Conservation (phyloP, 805 yeast genomes). For the Debaryomyces maramus region DNA sequence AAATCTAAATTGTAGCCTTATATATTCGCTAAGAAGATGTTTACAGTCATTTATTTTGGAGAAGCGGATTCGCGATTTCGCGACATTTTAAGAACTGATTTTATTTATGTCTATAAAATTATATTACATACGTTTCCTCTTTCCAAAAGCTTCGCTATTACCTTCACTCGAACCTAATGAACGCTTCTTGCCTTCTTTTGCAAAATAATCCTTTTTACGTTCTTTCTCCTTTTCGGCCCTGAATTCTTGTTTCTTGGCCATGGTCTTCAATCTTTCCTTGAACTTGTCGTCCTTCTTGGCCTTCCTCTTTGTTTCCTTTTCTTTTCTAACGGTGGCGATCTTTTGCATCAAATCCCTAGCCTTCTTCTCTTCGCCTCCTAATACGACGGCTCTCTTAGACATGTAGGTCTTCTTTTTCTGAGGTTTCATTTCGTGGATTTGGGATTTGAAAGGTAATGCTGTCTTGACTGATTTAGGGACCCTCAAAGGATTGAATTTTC, state of each 20-base stretch:
- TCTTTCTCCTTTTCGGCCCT: slow-evolving; percentile 76
- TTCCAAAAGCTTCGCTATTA: slow-evolving; percentile 34
- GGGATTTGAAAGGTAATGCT: slow-evolving; percentile 88
- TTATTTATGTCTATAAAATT: neutral
- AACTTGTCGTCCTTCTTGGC: slow-evolving; percentile 75
- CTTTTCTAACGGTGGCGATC: slow-evolving; percentile 79
- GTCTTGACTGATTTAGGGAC: slow-evolving; percentile 80
- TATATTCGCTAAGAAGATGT: neutral
- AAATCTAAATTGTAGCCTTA: too few species aligned
- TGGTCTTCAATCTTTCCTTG: slow-evolving; percentile 68
- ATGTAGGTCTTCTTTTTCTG: slow-evolving; percentile 79
- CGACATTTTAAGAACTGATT: neutral
- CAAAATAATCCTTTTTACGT: slow-evolving; percentile 84
- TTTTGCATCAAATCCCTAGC: slow-evolving; percentile 87
- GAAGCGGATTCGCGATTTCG: neutral
- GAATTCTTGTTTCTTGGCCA: slow-evolving; percentile 71
- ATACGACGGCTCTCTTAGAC: slow-evolving; percentile 88
- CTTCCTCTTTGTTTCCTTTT: slow-evolving; percentile 76
- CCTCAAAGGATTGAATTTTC: slow-evolving; percentile 82
- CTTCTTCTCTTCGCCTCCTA: slow-evolving; percentile 91
- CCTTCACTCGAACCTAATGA: slow-evolving; percentile 35
- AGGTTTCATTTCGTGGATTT: slow-evolving; percentile 84
- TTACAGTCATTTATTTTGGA: neutral
- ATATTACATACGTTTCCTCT: slow-evolving; percentile 28
- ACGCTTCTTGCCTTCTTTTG: slow-evolving; percentile 68